Evolutionary conservation across 345 rosid species (phyloP).

Genomic region (Mangifera indica): DNA sequence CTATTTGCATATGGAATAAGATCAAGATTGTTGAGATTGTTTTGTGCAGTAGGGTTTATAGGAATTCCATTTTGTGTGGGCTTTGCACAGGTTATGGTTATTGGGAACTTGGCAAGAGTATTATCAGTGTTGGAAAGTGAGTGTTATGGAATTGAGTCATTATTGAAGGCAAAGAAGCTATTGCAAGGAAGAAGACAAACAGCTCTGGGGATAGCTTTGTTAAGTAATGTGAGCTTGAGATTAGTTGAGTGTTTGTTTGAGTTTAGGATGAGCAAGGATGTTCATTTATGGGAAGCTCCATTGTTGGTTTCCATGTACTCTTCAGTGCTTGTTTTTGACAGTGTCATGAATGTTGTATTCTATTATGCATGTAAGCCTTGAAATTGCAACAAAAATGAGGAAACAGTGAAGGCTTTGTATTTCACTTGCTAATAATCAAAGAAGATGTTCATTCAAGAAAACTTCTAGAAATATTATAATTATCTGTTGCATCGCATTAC

Average conservation of each 20-base stretch:
- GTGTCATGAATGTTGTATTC: slow-evolving; percentile 27
- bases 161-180: slow-evolving; percentile 29
- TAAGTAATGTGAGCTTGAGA: slow-evolving; percentile 20
- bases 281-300: slow-evolving; percentile 21
- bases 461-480: background rate
- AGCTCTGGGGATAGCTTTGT: slow-evolving; percentile 26
- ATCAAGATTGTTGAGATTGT: slow-evolving; percentile 13
- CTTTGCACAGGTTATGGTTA: slow-evolving; percentile 31
- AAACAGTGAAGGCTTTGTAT: background rate
- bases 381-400: background rate
- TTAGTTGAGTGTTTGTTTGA: slow-evolving; percentile 22
- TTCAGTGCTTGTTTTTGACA: slow-evolving; percentile 25
- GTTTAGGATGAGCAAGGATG: slow-evolving; percentile 22
- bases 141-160: slow-evolving; percentile 27
- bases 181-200: slow-evolving; percentile 32
- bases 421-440: too few relatives aligned
- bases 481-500: background rate
- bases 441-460: too few relatives aligned
- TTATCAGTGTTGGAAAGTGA: slow-evolving; percentile 23
- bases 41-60: slow-evolving; percentile 20
- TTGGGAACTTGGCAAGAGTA: slow-evolving; percentile 30
- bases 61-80: slow-evolving; percentile 32
- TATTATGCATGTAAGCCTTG: slow-evolving; percentile 34
- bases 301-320: slow-evolving; percentile 30
- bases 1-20: slow-evolving; percentile 10